Conservation (phyloP, 768 basidiomycete species). For the Mycena polygramma region DNA sequence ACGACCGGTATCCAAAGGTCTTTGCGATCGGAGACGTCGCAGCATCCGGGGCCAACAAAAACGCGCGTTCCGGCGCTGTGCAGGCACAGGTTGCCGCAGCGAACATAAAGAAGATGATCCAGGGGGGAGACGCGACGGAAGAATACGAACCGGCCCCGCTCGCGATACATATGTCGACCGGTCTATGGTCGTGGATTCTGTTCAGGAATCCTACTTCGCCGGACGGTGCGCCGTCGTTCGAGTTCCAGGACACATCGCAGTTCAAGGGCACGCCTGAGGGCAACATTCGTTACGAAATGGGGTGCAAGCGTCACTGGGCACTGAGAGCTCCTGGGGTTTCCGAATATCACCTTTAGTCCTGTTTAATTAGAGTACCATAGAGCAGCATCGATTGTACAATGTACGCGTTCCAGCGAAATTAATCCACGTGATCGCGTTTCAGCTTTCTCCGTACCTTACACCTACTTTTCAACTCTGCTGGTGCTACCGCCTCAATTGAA, state of each 20-base stretch:
- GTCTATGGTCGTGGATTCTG: conserved; percentile 47
- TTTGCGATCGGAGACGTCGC: conserved; percentile 66
- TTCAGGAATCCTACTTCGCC: conserved; percentile 40
- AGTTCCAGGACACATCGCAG: conserved; percentile 28
- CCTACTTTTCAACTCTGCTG: background rate
- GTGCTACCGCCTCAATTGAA: background rate
- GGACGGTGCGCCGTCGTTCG: conserved; percentile 30
- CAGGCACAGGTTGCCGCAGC: conserved; percentile 56
- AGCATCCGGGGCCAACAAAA: conserved; percentile 61
- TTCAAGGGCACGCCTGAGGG: conserved; percentile 28
- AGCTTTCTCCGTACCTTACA: background rate
- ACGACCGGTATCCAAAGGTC: conserved; percentile 49
- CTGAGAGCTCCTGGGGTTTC: conserved; percentile 41
- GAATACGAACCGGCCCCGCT: conserved; percentile 50
- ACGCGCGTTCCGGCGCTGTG: conserved; percentile 55
- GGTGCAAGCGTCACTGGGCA: conserved; percentile 37
- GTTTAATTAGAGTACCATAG: background rate
- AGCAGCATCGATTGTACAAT: background rate
- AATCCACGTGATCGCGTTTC: conserved; percentile 17
- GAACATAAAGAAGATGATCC: conserved; percentile 56
- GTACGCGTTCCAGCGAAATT: conserved; percentile 3
- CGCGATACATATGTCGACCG: conserved; percentile 61
- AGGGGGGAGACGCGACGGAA: conserved; percentile 41
- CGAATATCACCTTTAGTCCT: conserved; percentile 20
- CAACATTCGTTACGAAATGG: conserved; percentile 36